Evolutionary conservation across 1,284 basidiomycete species (phyloP).

Genomic region (Schizophyllum amplum): DNA sequence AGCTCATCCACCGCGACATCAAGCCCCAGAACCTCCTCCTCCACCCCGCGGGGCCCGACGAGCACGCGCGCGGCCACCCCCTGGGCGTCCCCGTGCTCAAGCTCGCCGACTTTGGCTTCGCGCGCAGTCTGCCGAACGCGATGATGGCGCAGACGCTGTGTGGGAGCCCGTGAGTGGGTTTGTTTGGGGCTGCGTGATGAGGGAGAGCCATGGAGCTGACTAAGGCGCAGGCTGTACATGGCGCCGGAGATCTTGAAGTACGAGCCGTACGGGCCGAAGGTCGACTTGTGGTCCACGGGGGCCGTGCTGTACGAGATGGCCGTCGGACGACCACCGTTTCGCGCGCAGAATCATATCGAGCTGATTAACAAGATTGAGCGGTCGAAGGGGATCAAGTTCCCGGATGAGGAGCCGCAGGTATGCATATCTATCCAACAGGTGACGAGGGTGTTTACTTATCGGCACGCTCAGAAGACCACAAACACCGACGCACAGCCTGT

Average conservation of each 20-base stretch:
- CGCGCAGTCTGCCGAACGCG: slow-evolving; percentile 83
- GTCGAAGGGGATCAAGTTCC: slow-evolving; percentile 82
- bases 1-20: slow-evolving; percentile 95
- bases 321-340: slow-evolving; percentile 89
- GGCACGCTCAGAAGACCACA: neutral
- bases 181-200: no score
- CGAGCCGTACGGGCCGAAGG: slow-evolving; percentile 97
- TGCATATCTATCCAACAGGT: slow-evolving; percentile 22
- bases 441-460: slow-evolving; percentile 31
- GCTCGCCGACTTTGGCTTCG: slow-evolving; percentile 98
- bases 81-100: slow-evolving; percentile 91
- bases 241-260: slow-evolving; percentile 97
- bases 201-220: no score
- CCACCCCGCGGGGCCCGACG: slow-evolving; percentile 73
- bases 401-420: slow-evolving; percentile 68
- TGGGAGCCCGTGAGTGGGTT: slow-evolving; percentile 86
- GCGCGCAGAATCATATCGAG: slow-evolving; percentile 96
- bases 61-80: slow-evolving; percentile 82
- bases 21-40: slow-evolving; percentile 96
- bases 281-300: slow-evolving; percentile 96
- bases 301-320: slow-evolving; percentile 96
- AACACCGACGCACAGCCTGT: slow-evolving; percentile 39
- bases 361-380: slow-evolving; percentile 90
- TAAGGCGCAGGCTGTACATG: slow-evolving; percentile 78
- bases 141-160: slow-evolving; percentile 97